These are phyloP conservation scores for Blastosporella zonata DNA, from an alignment of 1,284 basidiomycete species.

Conservation along the genomic window DNA sequence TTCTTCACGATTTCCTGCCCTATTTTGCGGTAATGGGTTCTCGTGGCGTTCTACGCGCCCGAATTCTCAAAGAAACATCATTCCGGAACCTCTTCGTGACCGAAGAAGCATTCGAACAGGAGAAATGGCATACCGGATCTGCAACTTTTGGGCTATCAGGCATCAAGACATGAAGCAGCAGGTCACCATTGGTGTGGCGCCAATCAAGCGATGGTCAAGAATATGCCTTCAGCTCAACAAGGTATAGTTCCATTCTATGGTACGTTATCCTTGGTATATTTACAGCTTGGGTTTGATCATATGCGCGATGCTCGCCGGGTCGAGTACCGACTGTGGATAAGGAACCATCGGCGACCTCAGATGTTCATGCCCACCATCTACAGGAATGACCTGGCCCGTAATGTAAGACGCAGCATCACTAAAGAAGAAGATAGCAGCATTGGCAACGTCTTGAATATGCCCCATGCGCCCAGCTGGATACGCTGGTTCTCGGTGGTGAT, in stretches of 20 bases:
- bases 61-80: background rate
- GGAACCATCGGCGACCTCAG: constrained; percentile 49
- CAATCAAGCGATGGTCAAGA: constrained; percentile 1
- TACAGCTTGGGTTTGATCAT: constrained; percentile 40
- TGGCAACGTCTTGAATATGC: constrained; percentile 72
- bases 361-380: constrained; percentile 68
- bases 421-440: constrained; percentile 84
- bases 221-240: background rate
- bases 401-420: constrained; percentile 84
- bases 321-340: constrained; percentile 65
- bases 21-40: too few relatives aligned
- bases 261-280: background rate
- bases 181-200: constrained; percentile 10
- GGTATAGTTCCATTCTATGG: constrained; percentile 3
- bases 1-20: too few relatives aligned
- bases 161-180: background rate
- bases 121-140: background rate
- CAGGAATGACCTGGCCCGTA: constrained; percentile 68
- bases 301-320: constrained; percentile 45
- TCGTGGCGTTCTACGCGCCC: too few relatives aligned
- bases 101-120: too few relatives aligned
- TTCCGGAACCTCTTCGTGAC: background rate
- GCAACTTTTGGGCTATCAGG: background rate
- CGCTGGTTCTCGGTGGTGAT: constrained; percentile 5
- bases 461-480: constrained; percentile 58